Conservation (phyloP, 73 alveolate species). For the Loxodes magnus region DNA sequence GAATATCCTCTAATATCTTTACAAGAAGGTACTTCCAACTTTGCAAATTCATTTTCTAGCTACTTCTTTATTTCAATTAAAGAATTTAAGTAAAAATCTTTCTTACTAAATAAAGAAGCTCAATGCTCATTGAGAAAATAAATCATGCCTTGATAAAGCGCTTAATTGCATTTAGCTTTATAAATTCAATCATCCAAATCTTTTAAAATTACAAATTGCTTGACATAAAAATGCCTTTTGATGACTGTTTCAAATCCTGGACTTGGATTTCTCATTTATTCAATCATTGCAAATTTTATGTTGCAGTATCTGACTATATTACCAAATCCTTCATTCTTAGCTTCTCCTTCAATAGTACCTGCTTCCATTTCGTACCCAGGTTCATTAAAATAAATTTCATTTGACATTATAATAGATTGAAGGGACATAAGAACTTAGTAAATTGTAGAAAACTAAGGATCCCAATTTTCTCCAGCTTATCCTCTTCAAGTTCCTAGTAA, state of each 20-base stretch:
- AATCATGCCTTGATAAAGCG: too few relatives aligned
- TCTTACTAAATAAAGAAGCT: too few relatives aligned
- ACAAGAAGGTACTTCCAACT: too few relatives aligned
- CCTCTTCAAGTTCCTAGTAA: slow-evolving; percentile 97
- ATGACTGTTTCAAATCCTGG: slow-evolving; percentile 84
- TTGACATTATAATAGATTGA: slow-evolving; percentile 92
- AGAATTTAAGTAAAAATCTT: too few relatives aligned
- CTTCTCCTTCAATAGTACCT: slow-evolving; percentile 84
- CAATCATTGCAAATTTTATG: slow-evolving; percentile 91
- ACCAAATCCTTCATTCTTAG: slow-evolving; percentile 89
- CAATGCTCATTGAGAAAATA: too few relatives aligned
- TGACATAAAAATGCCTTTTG: slow-evolving; percentile 84
- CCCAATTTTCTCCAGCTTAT: slow-evolving; percentile 95
- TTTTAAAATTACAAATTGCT: slow-evolving; percentile 74
- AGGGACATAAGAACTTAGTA: slow-evolving; percentile 86
- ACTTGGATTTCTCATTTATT: slow-evolving; percentile 78
- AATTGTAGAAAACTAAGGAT: slow-evolving; percentile 86
- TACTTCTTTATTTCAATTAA: too few relatives aligned
- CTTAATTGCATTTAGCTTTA: too few relatives aligned
- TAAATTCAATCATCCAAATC: slow-evolving; percentile 85
- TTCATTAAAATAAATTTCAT: slow-evolving; percentile 90
- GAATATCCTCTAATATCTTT: too few relatives aligned
- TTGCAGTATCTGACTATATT: slow-evolving; percentile 91
- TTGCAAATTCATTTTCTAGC: too few relatives aligned
- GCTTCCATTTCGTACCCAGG: slow-evolving; percentile 97